Evolutionary conservation across 495 filamentous ascomycete species (phyloP), one percentile per base, ranked within the genome.

Genomic region (Letharia lupina): DNA sequence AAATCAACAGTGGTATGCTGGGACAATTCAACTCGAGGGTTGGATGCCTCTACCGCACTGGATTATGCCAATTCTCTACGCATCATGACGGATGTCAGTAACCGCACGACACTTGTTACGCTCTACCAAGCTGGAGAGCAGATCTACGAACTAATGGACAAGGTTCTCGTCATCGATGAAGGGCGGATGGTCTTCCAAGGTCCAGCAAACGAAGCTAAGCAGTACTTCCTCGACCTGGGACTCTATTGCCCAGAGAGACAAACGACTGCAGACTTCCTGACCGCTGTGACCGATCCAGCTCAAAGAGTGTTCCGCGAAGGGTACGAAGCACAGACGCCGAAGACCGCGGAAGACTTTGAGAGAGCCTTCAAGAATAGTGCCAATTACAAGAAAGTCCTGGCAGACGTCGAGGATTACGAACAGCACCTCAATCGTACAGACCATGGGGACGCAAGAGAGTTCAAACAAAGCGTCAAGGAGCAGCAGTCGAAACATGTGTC

Each of bases 91-190:
- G 89, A 91, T 66, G 84, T 94, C 64, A 89, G 82, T 71, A 84
- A 91, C 70, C 84, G 87, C 16, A 94, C 91, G 8, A 93, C 90
- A 1, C 80, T 96, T 42, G 90, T 91, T 31, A 93, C 90, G 2
- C 78, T 94, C 2, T 94, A 94, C 76, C 90, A 94, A 72, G 89
- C 89, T 2, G 88, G 90, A 61, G 86, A 94, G 73, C 88, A 84
- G 44, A 92, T 93, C 68, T 93, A 91, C 72, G 82, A 93, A 70
- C 77, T 90, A 5, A 90, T 93, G 86, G 87, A 90, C 72, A 90
- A 89, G 71, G 87, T 90, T 1, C 68, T 87, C 62, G 81, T 90
- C 37, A 86, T 90, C 61, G 85, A 88, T 66, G 74, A 82, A 31
- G 87, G 87, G 6, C 81, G 83, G 28, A 84, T 86, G 78, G 79